Percentiles rank a stretch among this genome's conserved stretches.
Conservation (phyloP, 1,139 yeast genomes). For the Torulaspora pretoriensis region DNA sequence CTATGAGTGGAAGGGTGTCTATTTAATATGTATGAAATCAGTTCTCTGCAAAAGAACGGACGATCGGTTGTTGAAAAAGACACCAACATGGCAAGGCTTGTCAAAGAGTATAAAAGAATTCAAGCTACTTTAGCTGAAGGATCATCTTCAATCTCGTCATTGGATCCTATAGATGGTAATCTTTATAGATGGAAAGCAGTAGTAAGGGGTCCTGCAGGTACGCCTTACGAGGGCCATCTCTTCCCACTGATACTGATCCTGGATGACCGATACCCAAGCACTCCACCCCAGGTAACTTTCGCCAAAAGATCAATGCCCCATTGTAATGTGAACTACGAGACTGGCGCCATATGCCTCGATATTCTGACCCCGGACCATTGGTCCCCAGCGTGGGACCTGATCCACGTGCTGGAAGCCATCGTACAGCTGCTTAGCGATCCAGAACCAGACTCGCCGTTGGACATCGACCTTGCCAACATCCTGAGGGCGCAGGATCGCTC, state of each 20-base stretch:
- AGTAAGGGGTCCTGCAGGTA: slow-evolving; percentile 53
- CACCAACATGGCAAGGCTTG: slow-evolving; percentile 19
- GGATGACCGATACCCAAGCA: slow-evolving; percentile 57
- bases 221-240: slow-evolving; percentile 52
- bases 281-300: slow-evolving; percentile 65
- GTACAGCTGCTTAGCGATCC: slow-evolving; percentile 67
- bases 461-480: slow-evolving; percentile 81
- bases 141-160: background rate
- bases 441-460: slow-evolving; percentile 81
- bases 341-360: slow-evolving; percentile 85
- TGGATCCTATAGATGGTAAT: slow-evolving; percentile 24
- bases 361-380: slow-evolving; percentile 58
- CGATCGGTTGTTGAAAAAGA: background rate
- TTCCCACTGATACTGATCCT: slow-evolving; percentile 56
- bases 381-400: slow-evolving; percentile 88
- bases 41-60: background rate
- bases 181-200: slow-evolving; percentile 58
- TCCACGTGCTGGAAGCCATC: slow-evolving; percentile 67
- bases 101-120: slow-evolving; percentile 44
- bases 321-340: slow-evolving; percentile 63
- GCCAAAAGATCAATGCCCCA: slow-evolving; percentile 53
- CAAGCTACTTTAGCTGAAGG: slow-evolving; percentile 33
- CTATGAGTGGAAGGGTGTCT: no score
- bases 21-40: no score
- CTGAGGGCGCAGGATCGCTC: slow-evolving; percentile 51